Evolutionary conservation across 768 basidiomycete genomes (phyloP).

Genomic region (Macrolepiota dolichaula): DNA sequence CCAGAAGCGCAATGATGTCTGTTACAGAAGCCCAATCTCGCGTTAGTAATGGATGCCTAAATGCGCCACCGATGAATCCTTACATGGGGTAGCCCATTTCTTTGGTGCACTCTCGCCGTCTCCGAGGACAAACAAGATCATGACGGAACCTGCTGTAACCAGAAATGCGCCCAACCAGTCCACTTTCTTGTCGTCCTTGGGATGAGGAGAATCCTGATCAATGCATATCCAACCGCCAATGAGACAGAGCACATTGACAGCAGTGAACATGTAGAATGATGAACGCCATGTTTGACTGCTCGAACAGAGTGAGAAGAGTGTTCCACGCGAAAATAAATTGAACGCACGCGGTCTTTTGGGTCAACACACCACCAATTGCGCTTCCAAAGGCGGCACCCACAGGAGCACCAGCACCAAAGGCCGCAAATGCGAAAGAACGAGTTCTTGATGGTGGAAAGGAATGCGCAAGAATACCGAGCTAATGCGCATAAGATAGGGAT

Average conservation of each 20-base stretch:
- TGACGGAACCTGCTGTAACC: conserved; percentile 57
- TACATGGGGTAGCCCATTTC: conserved; percentile 52
- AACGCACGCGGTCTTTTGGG: conserved; percentile 45
- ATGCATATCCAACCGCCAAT: conserved; percentile 55
- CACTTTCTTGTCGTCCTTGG: conserved; percentile 38
- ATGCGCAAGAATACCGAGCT: conserved; percentile 82
- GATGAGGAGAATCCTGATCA: conserved; percentile 49
- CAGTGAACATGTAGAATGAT: conserved; percentile 53
- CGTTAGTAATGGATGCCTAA: too few relatives aligned
- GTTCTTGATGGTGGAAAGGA: conserved; percentile 65
- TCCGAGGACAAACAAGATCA: conserved; percentile 72
- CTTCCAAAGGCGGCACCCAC: conserved; percentile 73
- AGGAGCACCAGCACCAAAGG: conserved; percentile 83
- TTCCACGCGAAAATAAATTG: not conserved
- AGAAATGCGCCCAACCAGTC: too few relatives aligned
- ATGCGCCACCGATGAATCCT: too few relatives aligned
- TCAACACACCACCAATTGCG: conserved; percentile 69
- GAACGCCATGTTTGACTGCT: conserved; percentile 63
- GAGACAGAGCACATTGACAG: conserved; percentile 48
- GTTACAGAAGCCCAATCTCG: not conserved
- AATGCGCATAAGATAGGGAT: not conserved
- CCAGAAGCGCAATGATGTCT: conserved; percentile 71
- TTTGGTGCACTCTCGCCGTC: conserved; percentile 56
- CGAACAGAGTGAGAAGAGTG: not conserved
- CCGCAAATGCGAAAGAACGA: conserved; percentile 76